phyloP scores from a whole-genome alignment of 257 asterid genomes.

The Solanum commersonii region DNA sequence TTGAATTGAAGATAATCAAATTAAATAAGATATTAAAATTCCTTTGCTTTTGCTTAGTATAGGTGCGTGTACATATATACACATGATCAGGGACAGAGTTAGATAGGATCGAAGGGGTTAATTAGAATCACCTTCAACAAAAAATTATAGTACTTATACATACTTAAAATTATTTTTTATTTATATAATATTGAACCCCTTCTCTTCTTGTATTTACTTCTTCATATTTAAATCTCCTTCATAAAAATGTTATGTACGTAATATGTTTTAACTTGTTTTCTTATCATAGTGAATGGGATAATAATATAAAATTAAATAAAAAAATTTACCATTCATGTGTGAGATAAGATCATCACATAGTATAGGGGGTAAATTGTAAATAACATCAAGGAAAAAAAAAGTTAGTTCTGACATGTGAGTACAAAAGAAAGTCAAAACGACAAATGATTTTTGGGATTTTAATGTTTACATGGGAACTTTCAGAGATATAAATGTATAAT shows the following conservation, averaged over 20 bases:
- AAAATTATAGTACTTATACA: background rate
- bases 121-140: rapidly evolving
- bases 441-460: background rate
- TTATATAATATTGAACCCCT: background rate
- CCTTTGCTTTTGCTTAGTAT: background rate
- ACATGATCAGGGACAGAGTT: background rate
- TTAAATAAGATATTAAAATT: background rate
- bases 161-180: rapidly evolving
- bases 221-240: no score
- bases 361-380: background rate
- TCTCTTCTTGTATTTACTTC: background rate
- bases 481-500: background rate
- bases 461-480: background rate
- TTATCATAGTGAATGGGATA: background rate
- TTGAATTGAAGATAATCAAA: background rate
- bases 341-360: background rate
- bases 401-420: background rate
- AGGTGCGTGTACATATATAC: background rate
- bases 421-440: background rate
- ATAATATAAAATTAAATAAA: background rate
- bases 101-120: rapidly evolving
- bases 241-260: background rate
- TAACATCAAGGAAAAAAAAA: background rate
- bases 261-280: background rate
- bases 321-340: background rate